These are phyloP conservation scores for Xylariaceae sp. DNA, from an alignment of 2,329 filamentous ascomycete genomes.

Conservation along the genomic window DNA sequence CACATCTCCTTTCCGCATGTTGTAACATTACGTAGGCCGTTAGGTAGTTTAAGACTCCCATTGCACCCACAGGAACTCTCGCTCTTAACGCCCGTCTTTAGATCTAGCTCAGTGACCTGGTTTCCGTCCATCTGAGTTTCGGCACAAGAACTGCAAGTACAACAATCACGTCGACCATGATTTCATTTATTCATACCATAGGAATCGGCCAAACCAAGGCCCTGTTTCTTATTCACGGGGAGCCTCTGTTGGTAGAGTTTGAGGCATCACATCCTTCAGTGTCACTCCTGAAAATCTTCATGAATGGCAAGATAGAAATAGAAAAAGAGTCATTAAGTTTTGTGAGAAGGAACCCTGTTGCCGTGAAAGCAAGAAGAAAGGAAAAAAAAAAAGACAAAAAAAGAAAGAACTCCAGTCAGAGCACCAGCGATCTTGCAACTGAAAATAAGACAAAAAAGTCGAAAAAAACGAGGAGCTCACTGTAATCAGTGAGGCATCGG, in stretches of 20 bases:
- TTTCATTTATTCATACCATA: neutral
- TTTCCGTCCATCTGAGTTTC: neutral
- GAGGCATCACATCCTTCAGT: neutral
- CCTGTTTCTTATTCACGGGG: neutral
- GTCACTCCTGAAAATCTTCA: neutral
- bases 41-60: too few relatives aligned
- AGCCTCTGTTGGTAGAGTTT: neutral
- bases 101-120: neutral
- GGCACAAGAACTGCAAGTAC: too few relatives aligned
- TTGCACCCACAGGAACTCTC: too few relatives aligned
- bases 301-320: neutral
- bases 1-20: too few relatives aligned
- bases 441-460: neutral
- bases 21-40: too few relatives aligned
- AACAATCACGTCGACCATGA: too few relatives aligned
- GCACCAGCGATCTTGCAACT: neutral
- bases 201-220: neutral
- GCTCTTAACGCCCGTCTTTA: neutral
- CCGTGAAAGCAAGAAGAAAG: neutral
- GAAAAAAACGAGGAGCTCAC: constrained; percentile 2
- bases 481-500: constrained; percentile 4
- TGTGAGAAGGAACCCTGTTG: neutral
- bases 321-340: neutral
- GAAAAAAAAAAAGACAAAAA: neutral
- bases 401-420: neutral